Base-by-base conservation (phyloP, 2,329 filamentous ascomycete genomes). In the Capronia epimyces region DNA sequence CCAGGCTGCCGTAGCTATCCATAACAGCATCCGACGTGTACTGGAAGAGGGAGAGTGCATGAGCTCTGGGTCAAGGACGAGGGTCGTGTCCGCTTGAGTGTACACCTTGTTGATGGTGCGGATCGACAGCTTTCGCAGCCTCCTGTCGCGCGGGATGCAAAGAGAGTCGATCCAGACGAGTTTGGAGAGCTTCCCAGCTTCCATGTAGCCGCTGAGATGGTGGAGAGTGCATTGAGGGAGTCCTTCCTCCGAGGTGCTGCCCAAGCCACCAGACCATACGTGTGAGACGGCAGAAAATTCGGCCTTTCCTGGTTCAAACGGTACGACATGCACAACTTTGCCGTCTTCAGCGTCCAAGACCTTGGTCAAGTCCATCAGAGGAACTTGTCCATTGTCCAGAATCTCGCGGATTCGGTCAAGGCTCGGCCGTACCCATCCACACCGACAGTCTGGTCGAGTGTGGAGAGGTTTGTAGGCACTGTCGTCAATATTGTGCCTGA, bases 151-250 rank as follows among this genome's bases (percentile, higher is more conserved):
- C 3, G 46, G 39, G 13, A 49, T 49, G 37, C 45, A 48, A 1
- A 48, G 37, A n/a, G 45, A 48, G 24, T 48, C 45, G 10, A 48
- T 48, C 45, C 45, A 48, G 10, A 48, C 45, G 12, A 48, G 45
- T 20, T 48, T 48, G 32, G 34, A 29, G 1, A 9, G 7, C 3
- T 15, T 24, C 6, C 7, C 42, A 15, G 21, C 22, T 40, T 29
- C 34, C 21, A 48, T 48, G 16, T 48, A 41, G 6, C 27, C 16
- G 7, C 21, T 31, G 3, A 48, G 20, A 9, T 12, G 6, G n/a
- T 48, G 36, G 5, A 48, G n/a, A 3, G 24, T 22, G 27, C 45
- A 48, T 21, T 40, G 21, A 22, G 45, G 45, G 8, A 48, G 45
- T 4, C 45, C 45, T 3, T 29, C 45, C 36, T 48, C 45, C 7